Percentiles rank a stretch among this genome's conserved stretches.
phyloP scores from a whole-genome alignment of 2,329 filamentous ascomycete genomes.

The Phyllosticta paracitricarpa region DNA sequence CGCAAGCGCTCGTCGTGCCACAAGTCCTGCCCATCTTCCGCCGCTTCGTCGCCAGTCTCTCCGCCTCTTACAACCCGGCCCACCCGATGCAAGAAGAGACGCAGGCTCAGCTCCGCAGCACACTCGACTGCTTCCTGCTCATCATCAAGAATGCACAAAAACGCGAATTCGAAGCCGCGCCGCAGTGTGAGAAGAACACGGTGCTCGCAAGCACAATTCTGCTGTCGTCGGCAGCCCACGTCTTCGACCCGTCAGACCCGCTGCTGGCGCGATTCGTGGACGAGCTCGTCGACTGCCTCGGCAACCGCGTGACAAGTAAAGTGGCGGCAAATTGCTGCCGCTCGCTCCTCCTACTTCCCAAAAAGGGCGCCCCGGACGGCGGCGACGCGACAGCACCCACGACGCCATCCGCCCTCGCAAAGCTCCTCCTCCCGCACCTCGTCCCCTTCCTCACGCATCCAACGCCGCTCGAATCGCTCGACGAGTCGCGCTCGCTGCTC shows the following conservation, averaged over 20 bases:
- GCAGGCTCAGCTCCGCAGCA: slow-evolving; percentile 66
- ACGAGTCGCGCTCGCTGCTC: slow-evolving; percentile 60
- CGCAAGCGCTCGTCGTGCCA: slow-evolving; percentile 80
- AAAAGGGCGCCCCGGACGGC: slow-evolving; percentile 24
- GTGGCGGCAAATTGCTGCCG: slow-evolving; percentile 85
- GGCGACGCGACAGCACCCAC: slow-evolving; percentile 7
- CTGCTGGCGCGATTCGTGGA: slow-evolving; percentile 65
- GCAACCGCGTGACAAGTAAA: slow-evolving; percentile 71
- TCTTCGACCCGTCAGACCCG: slow-evolving; percentile 64
- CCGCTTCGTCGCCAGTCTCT: slow-evolving; percentile 73
- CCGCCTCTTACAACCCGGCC: slow-evolving; percentile 25
- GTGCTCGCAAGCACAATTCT: slow-evolving; percentile 82
- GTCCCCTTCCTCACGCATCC: slow-evolving; percentile 61
- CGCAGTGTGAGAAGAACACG: slow-evolving; percentile 87
- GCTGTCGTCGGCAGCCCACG: slow-evolving; percentile 67
- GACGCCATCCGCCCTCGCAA: slow-evolving; percentile 50
- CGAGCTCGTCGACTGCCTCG: slow-evolving; percentile 76
- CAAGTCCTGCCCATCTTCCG: slow-evolving; percentile 86
- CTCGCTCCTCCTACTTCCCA: slow-evolving; percentile 62
- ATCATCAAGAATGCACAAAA: slow-evolving; percentile 70
- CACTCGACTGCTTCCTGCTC: slow-evolving; percentile 69
- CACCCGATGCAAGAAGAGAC: slow-evolving; percentile 39
- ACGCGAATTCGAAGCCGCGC: slow-evolving; percentile 63
- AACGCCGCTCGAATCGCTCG: slow-evolving; percentile 59
- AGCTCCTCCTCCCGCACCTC: slow-evolving; percentile 64